Evolutionary conservation across 139 green algal genomes (phyloP).

Genomic region (Desmodesmus armatus): DNA sequence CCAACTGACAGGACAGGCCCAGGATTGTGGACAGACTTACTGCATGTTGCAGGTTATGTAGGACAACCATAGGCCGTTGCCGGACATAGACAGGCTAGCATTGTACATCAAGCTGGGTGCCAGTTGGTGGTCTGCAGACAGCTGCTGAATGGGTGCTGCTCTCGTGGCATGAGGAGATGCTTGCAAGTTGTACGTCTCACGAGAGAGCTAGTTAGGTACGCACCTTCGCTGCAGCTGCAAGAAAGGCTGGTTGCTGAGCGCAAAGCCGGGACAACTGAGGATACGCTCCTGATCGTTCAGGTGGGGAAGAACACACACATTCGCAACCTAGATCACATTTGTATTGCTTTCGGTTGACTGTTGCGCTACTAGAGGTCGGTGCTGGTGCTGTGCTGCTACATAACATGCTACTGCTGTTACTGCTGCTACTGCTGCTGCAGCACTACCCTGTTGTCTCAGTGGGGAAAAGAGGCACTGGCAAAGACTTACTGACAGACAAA

Average conservation of each 20-base stretch:
- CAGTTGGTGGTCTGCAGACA: too few relatives aligned
- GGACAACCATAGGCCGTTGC: too few relatives aligned
- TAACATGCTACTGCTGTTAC: not conserved
- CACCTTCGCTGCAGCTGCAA: conserved; percentile 52
- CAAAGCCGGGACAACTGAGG: conserved; percentile 36
- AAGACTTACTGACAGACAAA: conserved; percentile 65
- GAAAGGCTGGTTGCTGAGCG: conserved; percentile 52
- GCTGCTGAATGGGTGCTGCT: too few relatives aligned
- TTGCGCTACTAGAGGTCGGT: not conserved
- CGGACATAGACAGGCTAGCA: too few relatives aligned
- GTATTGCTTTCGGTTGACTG: not conserved
- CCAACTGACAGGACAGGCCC: too few relatives aligned
- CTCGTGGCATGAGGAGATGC: not conserved
- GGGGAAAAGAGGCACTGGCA: conserved; percentile 79
- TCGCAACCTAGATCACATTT: not conserved
- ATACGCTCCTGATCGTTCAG: conserved; percentile 77
- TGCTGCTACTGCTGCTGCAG: conserved; percentile 50
- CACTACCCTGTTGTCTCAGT: conserved; percentile 87
- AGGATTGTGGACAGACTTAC: too few relatives aligned
- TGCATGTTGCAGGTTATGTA: too few relatives aligned
- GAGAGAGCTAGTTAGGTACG: conserved; percentile 25
- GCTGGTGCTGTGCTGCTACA: not conserved
- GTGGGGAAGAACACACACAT: conserved; percentile 17
- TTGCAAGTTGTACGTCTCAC: not conserved
- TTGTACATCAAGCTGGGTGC: too few relatives aligned